Base-by-base conservation (phyloP, 2,329 filamentous ascomycete species). In the Phialocephala sp. region DNA sequence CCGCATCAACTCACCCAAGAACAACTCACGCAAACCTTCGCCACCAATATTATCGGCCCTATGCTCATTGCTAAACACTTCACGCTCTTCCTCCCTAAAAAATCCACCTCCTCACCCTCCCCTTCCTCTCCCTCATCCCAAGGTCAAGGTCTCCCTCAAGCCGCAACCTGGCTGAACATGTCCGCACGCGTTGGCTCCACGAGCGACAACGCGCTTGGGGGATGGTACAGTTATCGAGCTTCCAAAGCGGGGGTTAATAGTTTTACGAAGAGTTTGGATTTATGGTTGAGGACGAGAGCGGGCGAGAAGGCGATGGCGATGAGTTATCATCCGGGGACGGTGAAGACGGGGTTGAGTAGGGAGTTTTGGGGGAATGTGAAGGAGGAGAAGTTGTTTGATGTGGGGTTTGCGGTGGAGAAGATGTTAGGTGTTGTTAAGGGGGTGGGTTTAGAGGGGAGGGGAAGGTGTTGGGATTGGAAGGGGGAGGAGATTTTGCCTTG, bases 161-260 rank as follows among this genome's bases (percentile, higher is more conserved):
- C 85, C 62, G 87, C 91, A 0, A 85, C 89, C 1, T 91, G 89
- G 50, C 84, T 90, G n/a, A 86, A 86, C 73, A 91, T 93, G 87
- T 89, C 90, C 6, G 92, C 92, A 1, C 87, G 92, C 52, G 90
- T 96, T 0, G 92, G 92, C 11, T 90, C 86, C 37, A 90, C 90
- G 24, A 80, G 84, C 0, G 91, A 94, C 72, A 94, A 96, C 73
- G 75, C 79, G 1, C 81, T 89, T 0, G 92, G 92, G 2, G 92
- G 92, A 0, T 95, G 92, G 92, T 96, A 93, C 77, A 88, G 84
- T 63, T 95, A 95, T 77, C 88, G 92, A 15, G 86, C 89, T 8
- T 89, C 86, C 61, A 96, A 95, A 77, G 87, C 91, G 0, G 91
- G 84, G 1, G 87, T 94, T 3, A 92, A 89, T 69, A 89, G 89